phyloP scores from a whole-genome alignment of 345 rosid species.

The Arabidopsis thaliana region DNA sequence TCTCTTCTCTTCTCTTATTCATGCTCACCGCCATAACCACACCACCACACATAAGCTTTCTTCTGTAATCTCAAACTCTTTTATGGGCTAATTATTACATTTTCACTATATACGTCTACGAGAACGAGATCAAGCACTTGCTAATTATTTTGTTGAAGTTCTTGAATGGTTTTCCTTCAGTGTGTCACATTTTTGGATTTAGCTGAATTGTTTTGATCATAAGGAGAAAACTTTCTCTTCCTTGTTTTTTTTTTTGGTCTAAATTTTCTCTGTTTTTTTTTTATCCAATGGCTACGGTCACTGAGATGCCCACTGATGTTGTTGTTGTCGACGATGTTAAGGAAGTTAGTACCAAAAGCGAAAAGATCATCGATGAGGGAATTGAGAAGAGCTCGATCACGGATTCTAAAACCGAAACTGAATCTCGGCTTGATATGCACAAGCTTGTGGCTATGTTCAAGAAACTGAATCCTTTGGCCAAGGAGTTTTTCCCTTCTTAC shows the following conservation, averaged over 20 bases:
- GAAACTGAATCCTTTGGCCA: constrained; percentile 83
- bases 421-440: constrained; percentile 58
- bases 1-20: constrained; percentile 39
- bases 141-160: constrained; percentile 4
- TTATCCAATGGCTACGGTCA: constrained; percentile 72
- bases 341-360: constrained; percentile 41
- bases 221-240: background rate
- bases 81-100: constrained; percentile 14
- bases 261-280: constrained; percentile 9
- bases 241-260: background rate
- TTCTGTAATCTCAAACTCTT: constrained; percentile 5
- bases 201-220: background rate
- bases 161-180: constrained; percentile 32
- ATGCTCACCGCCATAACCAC: constrained; percentile 36
- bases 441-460: constrained; percentile 83
- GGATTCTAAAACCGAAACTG: constrained; percentile 49
- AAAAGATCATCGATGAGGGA: constrained; percentile 20
- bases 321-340: constrained; percentile 48
- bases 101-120: constrained; percentile 7
- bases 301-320: constrained; percentile 52
- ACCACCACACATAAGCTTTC: constrained; percentile 29
- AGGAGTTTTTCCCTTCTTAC: constrained; percentile 81
- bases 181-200: constrained; percentile 37
- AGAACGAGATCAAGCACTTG: constrained; percentile 28
- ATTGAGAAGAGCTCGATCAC: constrained; percentile 43